phyloP scores from a whole-genome alignment of 2,329 filamentous ascomycete species.

The Hypoxylon sp. region DNA sequence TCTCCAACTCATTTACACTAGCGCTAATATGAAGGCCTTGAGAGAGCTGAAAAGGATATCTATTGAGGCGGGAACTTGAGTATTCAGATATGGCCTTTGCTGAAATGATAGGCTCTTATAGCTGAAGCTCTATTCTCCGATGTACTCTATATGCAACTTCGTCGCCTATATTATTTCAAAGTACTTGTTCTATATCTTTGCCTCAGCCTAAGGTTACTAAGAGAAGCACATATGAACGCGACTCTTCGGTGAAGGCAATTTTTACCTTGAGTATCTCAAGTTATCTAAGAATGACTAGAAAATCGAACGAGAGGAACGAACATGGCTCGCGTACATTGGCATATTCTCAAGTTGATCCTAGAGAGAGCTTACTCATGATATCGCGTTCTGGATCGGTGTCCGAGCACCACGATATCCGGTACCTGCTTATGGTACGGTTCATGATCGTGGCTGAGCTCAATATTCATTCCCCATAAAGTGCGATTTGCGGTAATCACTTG shows the following conservation, averaged over 20 bases:
- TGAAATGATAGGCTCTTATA: no score
- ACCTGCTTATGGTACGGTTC: conserved; percentile 1
- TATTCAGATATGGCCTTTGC: no score
- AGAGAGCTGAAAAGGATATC: neutral
- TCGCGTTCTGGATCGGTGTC: neutral
- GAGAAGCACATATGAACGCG: neutral
- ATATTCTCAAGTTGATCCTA: neutral
- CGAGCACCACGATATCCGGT: neutral
- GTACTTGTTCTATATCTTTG: no score
- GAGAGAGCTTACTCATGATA: neutral
- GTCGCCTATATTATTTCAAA: no score
- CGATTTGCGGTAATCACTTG: conserved; percentile 28
- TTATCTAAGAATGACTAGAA: neutral
- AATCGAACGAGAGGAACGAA: neutral
- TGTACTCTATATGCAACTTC: no score
- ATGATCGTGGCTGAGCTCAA: conserved; percentile 22
- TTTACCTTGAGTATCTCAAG: neutral
- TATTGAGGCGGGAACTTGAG: no score
- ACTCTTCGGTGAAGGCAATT: neutral
- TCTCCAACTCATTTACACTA: neutral
- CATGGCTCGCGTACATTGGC: neutral
- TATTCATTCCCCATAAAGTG: conserved; percentile 2
- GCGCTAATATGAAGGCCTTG: neutral
- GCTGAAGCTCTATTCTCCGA: no score
- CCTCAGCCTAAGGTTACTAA: neutral